Percentiles rank a stretch among this genome's conserved stretches.
phyloP scores from a whole-genome alignment of 176 grass and related monocot genomes.

The Tillandsia fasciculata region DNA sequence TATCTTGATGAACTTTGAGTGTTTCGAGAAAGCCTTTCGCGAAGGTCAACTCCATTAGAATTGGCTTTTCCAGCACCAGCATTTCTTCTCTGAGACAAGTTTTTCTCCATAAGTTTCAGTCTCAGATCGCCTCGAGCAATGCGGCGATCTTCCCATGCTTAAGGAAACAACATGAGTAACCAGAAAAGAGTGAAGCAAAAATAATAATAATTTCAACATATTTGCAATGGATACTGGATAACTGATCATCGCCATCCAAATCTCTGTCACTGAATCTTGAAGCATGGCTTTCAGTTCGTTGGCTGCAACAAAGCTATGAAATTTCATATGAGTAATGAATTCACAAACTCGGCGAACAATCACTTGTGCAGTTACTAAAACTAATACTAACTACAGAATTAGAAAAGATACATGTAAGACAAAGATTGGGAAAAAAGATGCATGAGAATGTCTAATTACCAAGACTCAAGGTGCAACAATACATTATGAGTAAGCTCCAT shows the following conservation, averaged over 20 bases:
- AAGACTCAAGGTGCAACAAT: no score
- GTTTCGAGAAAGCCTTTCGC: slow-evolving; percentile 65
- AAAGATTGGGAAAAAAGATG: neutral
- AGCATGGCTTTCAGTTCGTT: slow-evolving; percentile 32
- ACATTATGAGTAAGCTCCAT: no score
- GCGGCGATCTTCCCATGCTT: slow-evolving; percentile 35
- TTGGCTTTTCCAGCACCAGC: slow-evolving; percentile 20
- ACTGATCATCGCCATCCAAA: slow-evolving; percentile 25
- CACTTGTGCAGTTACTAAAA: neutral
- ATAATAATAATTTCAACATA: slow-evolving; percentile 8
- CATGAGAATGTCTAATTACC: no score
- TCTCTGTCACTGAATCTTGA: slow-evolving; percentile 28
- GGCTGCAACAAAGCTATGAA: slow-evolving; percentile 25
- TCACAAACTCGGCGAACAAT: neutral
- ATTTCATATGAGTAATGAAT: neutral
- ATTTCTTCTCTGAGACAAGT: slow-evolving; percentile 38
- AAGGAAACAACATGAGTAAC: slow-evolving; percentile 23
- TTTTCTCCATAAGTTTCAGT: slow-evolving; percentile 69
- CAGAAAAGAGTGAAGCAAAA: slow-evolving; percentile 20
- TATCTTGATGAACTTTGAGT: slow-evolving; percentile 22
- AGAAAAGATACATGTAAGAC: neutral
- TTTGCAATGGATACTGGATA: slow-evolving; percentile 24
- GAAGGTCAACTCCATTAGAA: slow-evolving; percentile 39
- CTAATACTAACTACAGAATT: neutral
- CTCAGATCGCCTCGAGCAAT: slow-evolving; percentile 56